These are phyloP conservation scores for Candida verbasci DNA, from an alignment of 805 yeast species.

Conservation along the genomic window DNA sequence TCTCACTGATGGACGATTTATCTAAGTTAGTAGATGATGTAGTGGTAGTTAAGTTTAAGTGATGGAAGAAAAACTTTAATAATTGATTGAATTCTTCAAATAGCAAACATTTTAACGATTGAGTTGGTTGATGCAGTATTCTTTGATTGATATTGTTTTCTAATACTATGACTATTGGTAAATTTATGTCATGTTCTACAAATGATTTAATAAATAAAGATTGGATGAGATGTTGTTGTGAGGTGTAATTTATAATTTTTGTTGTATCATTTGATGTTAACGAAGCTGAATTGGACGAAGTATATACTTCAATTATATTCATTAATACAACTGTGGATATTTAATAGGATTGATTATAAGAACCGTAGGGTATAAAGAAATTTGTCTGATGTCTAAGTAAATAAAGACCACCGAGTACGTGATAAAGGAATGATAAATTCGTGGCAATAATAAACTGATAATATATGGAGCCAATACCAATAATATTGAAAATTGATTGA, in stretches of 20 bases:
- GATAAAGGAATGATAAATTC: no score
- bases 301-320: no score
- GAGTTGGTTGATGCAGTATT: no score
- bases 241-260: background rate
- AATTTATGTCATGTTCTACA: conserved; percentile 27
- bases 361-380: no score
- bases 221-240: background rate
- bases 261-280: background rate
- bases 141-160: no score
- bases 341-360: no score
- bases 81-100: conserved; percentile 26
- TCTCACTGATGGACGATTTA: background rate
- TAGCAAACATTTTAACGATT: conserved; percentile 18
- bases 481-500: no score
- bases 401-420: no score
- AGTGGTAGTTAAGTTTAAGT: conserved; percentile 19
- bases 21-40: background rate
- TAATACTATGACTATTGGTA: conserved; percentile 26
- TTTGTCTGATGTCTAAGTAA: no score
- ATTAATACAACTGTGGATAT: no score
- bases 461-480: no score
- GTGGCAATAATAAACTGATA: no score
- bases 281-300: background rate
- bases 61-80: conserved; percentile 33
- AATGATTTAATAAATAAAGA: background rate